Evolutionary conservation across 1,284 basidiomycete species (phyloP), one percentile per base, ranked within the genome.

Genomic region (Cutaneotrichosporon arboriforme): DNA sequence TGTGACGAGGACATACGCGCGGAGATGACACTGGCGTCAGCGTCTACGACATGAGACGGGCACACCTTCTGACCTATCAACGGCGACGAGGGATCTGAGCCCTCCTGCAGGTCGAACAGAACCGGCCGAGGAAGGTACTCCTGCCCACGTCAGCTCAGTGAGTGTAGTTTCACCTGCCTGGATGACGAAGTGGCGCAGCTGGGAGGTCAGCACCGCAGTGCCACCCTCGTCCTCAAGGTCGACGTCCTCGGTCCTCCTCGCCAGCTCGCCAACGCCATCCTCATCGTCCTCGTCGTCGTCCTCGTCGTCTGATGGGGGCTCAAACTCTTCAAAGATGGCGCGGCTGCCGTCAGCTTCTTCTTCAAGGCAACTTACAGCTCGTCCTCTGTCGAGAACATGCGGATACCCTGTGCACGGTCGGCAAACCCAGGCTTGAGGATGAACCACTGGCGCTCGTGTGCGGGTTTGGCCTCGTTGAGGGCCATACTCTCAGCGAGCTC

Each of bases 381-480:
- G 10, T 85, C 82, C 68, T 87, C 85, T 45, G 81, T 86, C 49
- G 87, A 83, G 73, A 99, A 97, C 48, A 99, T 77, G 36, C 93
- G 78, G 59, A 99, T 94, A 0, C 94, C 96, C 79, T 91, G 89
- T 4, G 91, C 96, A 50, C 91, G 82, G 77, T 98, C 94, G 1
- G 93, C 87, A 87, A 99, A 96, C 12, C 91, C 91, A 36, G 96
- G 93, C 76, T 99, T 99, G 49, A 98, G 75, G 53, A 97, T 93
- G 80, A 85, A 97, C 91, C 92, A 78, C 45, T 50, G 91, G 56
- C 77, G 82, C 20, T 67, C 61, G 8, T 69, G 70, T 1, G 61
- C 65, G 33, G 54, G 62, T 18, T 49, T 36, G 4, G 52, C 60
- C 21, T 75, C 70, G 42, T 73, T 73, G 36, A 72, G 70, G 23